Percentiles rank a stretch among this genome's conserved stretches.
Conservation (phyloP, 2,329 filamentous ascomycete species). For the Trichophaea hybrida region DNA sequence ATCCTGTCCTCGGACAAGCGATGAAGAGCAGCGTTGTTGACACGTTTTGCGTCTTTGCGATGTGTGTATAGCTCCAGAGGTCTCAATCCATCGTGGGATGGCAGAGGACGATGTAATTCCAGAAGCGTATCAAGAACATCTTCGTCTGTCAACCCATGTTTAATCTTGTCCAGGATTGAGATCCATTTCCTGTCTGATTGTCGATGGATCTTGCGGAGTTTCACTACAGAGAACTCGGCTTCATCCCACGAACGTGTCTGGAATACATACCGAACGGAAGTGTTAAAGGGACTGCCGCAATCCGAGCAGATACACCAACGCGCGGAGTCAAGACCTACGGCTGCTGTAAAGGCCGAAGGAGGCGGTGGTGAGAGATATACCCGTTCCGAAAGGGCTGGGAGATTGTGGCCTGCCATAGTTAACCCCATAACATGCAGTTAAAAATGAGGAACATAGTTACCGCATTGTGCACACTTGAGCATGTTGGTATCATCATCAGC, state of each 20-base stretch:
- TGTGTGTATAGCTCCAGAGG: constrained; percentile 26
- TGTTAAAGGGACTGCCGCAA: constrained; percentile 19
- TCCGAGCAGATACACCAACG: constrained; percentile 19
- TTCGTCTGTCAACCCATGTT: constrained; percentile 30
- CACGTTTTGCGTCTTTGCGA: constrained; percentile 28
- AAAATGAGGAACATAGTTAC: background rate
- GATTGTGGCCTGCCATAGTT: background rate
- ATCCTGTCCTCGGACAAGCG: constrained; percentile 28
- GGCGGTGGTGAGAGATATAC: background rate
- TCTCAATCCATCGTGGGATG: constrained; percentile 14
- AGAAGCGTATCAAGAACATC: constrained; percentile 12
- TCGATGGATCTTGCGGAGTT: constrained; percentile 43
- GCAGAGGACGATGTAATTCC: constrained; percentile 17
- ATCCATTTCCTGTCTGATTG: constrained; percentile 43
- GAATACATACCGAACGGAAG: constrained; percentile 47
- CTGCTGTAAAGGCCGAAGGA: constrained; percentile 30
- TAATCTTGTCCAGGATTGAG: constrained; percentile 41
- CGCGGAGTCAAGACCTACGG: constrained; percentile 36
- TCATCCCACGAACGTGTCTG: constrained; percentile 41
- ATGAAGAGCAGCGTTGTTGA: constrained; percentile 25
- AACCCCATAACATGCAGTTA: background rate
- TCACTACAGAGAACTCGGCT: constrained; percentile 40
- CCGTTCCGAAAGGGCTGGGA: background rate
- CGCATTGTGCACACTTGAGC: background rate
- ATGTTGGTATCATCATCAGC: background rate